phyloP scores from a whole-genome alignment of 805 yeast genomes.

The Aciculoconidium aculeatum region DNA sequence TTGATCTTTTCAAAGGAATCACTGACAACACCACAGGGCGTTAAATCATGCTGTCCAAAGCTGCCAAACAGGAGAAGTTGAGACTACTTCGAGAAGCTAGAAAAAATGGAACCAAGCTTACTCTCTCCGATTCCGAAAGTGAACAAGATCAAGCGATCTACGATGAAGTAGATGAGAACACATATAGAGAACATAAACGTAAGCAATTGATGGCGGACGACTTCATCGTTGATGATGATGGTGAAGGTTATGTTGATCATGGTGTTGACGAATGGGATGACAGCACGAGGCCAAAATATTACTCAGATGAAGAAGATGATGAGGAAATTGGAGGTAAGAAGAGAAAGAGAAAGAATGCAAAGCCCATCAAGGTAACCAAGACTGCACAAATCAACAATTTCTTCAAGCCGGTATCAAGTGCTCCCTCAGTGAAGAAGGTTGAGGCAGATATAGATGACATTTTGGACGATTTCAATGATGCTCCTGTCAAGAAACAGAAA shows the following conservation, averaged over 20 bases:
- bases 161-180: slow-evolving; percentile 82
- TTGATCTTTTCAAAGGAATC: too few species aligned
- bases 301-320: slow-evolving; percentile 51
- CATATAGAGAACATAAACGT: slow-evolving; percentile 70
- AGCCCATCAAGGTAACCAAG: slow-evolving; percentile 34
- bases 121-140: slow-evolving; percentile 29
- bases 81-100: slow-evolving; percentile 62
- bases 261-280: slow-evolving; percentile 90
- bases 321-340: slow-evolving; percentile 19
- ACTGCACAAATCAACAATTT: slow-evolving; percentile 48
- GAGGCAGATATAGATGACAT: slow-evolving; percentile 61
- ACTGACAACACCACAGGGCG: too few species aligned
- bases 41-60: slow-evolving; percentile 28
- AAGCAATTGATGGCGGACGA: slow-evolving; percentile 82
- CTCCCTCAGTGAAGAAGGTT: slow-evolving; percentile 28
- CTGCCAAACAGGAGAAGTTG: slow-evolving; percentile 41
- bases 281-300: slow-evolving; percentile 42
- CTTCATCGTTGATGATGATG: slow-evolving; percentile 90
- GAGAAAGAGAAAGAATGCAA: slow-evolving; percentile 23
- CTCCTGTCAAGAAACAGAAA: slow-evolving; percentile 14
- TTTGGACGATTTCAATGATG: slow-evolving; percentile 44
- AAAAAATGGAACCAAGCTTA: slow-evolving; percentile 46
- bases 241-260: slow-evolving; percentile 88
- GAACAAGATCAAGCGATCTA: slow-evolving; percentile 58
- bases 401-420: slow-evolving; percentile 37